Evolutionary conservation across 371 early-diverging fungal genomes (phyloP).

Genomic region (Apophysomyces sp.): DNA sequence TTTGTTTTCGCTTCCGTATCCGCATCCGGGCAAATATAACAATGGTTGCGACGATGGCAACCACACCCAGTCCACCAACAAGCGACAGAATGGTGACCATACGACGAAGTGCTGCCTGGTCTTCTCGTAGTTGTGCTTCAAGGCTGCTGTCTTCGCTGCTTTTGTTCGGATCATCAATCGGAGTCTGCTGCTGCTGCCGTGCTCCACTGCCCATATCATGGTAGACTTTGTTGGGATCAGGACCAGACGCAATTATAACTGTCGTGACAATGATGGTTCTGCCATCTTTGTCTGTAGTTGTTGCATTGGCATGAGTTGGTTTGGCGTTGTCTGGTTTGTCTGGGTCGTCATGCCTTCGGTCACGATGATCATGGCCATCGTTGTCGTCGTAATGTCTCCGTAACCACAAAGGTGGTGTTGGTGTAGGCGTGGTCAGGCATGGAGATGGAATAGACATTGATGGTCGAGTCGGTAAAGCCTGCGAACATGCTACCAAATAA

Average conservation of each 20-base stretch:
- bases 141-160: conserved; percentile 4
- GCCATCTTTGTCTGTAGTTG: neutral
- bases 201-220: neutral
- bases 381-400: neutral
- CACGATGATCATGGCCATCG: neutral
- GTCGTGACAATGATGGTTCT: conserved; percentile 2
- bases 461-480: neutral
- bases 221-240: conserved; percentile 1
- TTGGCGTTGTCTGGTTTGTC: neutral
- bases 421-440: neutral
- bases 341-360: no score
- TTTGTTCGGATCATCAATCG: conserved; percentile 1
- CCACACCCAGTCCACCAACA: conserved; percentile 14
- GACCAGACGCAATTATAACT: conserved; percentile 1
- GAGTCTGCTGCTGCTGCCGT: neutral
- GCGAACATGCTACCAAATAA: neutral
- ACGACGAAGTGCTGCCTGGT: conserved; percentile 18
- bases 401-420: neutral
- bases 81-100: conserved; percentile 15
- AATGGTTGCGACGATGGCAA: conserved; percentile 18
- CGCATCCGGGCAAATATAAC: conserved; percentile 18
- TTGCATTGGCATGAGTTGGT: neutral
- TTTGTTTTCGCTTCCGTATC: conserved; percentile 7
- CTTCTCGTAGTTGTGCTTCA: conserved; percentile 20
- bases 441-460: neutral